Base-by-base conservation (phyloP, 352 stramenopile species). In the Globisporangium polare region DNA sequence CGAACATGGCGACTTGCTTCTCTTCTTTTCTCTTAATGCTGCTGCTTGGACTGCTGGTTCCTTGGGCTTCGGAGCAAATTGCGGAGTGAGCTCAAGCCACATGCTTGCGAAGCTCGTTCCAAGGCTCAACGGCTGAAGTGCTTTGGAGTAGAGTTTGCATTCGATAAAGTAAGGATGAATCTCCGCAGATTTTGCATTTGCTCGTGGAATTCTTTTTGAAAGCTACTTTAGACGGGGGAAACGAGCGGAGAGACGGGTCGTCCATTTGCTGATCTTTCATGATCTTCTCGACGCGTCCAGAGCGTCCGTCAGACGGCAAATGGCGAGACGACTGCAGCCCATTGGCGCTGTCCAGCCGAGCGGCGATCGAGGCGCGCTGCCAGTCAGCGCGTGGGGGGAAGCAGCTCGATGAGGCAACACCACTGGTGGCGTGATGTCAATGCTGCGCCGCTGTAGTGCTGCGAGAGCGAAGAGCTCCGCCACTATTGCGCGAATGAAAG, bases 1-100 rank as follows among this genome's bases (percentile, higher is more conserved):
- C 7, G 37, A 60, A 60, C 53, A 60, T 60, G 20, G 22, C 45
- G 51, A 7, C 3, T 22, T 56, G 29, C 33, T 39, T 39, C 33
- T 17, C 50, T 56, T 31, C 22, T 27, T 4, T 6, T 15, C 50
- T 56, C n/a, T 13, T 27, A 29, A 17, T 60, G 35, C 53, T 41
- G 15, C 4, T 56, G 45, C 20, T 42, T 17, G 33, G 33, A 15
- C 33, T 39, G 33, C 12, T 39, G 33, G 33, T 41, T 60, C 37
- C n/a, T 50, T 60, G 35, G 26, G n/a, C 53, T 60, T 47, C 18
- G 27, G 53, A 26, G 53, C n/a, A 22, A 47, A 51, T 60, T 60
- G 53, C 50, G 29, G 50, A 56, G 43, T 56, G 50, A 41, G 27
- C 2, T 9, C 10, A 7, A 3, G 41, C 33, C 45, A 29, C 24